Evolutionary conservation across 306 rosid genomes (phyloP).

Genomic region (Castanea crenata): DNA sequence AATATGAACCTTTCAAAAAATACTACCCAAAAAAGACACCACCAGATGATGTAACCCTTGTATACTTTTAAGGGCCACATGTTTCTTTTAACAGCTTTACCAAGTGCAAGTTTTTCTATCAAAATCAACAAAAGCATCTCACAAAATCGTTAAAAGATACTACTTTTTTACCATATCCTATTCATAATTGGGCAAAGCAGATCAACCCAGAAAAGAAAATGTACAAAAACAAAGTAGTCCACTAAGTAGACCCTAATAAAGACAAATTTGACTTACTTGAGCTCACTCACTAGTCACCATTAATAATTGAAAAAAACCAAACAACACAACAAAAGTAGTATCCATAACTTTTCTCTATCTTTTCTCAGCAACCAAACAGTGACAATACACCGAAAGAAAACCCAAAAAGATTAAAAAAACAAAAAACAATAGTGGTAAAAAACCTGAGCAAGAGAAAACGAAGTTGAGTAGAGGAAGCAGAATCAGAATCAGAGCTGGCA

Average conservation of each 20-base stretch:
- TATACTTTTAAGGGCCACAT: too few relatives aligned
- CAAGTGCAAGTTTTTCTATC: neutral
- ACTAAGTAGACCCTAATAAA: neutral
- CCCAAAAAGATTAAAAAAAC: neutral
- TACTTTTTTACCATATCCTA: neutral
- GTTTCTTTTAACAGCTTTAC: conserved; percentile 13
- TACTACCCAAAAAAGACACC: neutral
- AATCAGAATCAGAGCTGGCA: conserved; percentile 48
- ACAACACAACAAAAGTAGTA: neutral
- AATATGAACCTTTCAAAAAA: neutral
- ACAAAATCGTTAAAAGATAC: neutral
- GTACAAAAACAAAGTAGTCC: neutral
- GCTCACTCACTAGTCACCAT: too few relatives aligned
- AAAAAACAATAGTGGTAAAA: neutral
- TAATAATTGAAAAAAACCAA: neutral
- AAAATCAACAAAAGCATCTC: neutral
- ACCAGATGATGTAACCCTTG: neutral
- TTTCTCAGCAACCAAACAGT: conserved; percentile 7
- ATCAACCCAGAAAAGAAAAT: neutral
- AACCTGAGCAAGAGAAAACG: conserved; percentile 63
- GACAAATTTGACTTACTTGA: neutral
- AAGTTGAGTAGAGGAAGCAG: conserved; percentile 39
- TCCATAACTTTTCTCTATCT: neutral
- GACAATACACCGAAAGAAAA: neutral
- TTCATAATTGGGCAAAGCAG: neutral